Percentiles rank a stretch among this genome's conserved stretches.
phyloP scores from a whole-genome alignment of 2,329 filamentous ascomycete species.

The Arthrobotrys megalospora region DNA sequence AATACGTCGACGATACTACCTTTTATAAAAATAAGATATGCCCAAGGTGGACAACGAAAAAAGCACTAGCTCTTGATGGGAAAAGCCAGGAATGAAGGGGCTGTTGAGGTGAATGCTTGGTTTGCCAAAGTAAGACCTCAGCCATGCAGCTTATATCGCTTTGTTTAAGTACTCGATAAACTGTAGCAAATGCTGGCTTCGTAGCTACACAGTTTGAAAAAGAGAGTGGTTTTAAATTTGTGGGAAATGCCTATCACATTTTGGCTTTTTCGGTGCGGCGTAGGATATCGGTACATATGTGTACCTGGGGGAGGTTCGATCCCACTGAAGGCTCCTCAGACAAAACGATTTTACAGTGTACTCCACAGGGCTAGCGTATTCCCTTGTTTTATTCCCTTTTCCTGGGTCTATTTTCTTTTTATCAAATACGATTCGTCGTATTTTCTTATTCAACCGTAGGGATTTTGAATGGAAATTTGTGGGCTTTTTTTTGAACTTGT shows the following conservation, averaged over 20 bases:
- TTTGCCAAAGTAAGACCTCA: slow-evolving; percentile 26
- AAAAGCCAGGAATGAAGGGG: slow-evolving; percentile 33
- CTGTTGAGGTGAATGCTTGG: slow-evolving; percentile 36
- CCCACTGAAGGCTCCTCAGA: slow-evolving; percentile 3
- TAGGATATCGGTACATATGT: slow-evolving; percentile 19
- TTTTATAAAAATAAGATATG: slow-evolving; percentile 19
- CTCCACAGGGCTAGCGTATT: neutral
- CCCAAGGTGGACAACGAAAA: slow-evolving; percentile 1
- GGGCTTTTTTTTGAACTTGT: slow-evolving; percentile 4
- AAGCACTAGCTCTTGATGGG: neutral
- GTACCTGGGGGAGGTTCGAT: slow-evolving; percentile 1
- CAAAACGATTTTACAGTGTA: neutral
- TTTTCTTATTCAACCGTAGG: slow-evolving; percentile 18
- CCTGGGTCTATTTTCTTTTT: neutral
- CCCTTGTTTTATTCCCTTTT: slow-evolving; percentile 4
- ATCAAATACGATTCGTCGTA: slow-evolving; percentile 9
- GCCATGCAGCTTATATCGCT: slow-evolving; percentile 14
- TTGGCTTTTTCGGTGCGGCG: slow-evolving; percentile 15
- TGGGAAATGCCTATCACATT: slow-evolving; percentile 31
- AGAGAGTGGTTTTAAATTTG: slow-evolving; percentile 25
- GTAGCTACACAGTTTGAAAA: neutral
- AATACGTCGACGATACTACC: slow-evolving; percentile 8
- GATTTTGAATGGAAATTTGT: slow-evolving; percentile 3
- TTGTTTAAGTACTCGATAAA: slow-evolving; percentile 28
- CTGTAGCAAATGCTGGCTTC: neutral